Conservation (phyloP, 768 basidiomycete species). For the Multifurca ochricompacta region DNA sequence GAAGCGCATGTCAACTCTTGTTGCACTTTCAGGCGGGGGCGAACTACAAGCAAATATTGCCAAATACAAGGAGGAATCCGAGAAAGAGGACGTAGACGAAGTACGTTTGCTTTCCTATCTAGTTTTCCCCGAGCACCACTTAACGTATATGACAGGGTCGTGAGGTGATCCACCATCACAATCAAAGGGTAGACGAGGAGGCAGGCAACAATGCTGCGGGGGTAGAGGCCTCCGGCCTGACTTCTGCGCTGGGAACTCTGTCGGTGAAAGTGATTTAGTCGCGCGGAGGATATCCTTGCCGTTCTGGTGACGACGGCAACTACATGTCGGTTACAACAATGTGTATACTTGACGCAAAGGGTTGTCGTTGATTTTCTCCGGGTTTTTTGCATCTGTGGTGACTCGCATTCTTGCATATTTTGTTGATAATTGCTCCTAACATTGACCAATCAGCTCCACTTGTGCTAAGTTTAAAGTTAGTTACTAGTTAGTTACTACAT, state of each 20-base stretch:
- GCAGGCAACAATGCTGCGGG: background rate
- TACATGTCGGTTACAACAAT: background rate
- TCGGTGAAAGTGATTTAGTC: conserved; percentile 2
- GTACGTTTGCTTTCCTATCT: conserved; percentile 9
- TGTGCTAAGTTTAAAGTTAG: no score
- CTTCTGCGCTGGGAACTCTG: background rate
- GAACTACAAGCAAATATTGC: conserved; percentile 51
- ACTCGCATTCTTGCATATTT: background rate
- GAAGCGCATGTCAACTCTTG: conserved; percentile 65
- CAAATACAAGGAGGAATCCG: conserved; percentile 77
- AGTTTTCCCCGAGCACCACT: background rate
- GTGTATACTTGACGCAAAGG: background rate
- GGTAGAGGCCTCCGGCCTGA: background rate
- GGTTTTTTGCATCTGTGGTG: background rate
- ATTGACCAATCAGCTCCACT: background rate
- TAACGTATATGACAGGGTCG: conserved; percentile 4
- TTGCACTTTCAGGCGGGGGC: conserved; percentile 37
- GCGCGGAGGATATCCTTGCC: background rate
- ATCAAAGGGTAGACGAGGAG: background rate
- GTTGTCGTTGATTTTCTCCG: background rate
- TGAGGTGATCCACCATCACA: conserved; percentile 16
- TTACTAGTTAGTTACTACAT: no score
- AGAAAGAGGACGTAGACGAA: conserved; percentile 34
- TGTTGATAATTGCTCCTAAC: background rate
- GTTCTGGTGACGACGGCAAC: background rate